Base-by-base conservation (phyloP, 805 yeast genomes). In the Starmerella scarabaei region DNA sequence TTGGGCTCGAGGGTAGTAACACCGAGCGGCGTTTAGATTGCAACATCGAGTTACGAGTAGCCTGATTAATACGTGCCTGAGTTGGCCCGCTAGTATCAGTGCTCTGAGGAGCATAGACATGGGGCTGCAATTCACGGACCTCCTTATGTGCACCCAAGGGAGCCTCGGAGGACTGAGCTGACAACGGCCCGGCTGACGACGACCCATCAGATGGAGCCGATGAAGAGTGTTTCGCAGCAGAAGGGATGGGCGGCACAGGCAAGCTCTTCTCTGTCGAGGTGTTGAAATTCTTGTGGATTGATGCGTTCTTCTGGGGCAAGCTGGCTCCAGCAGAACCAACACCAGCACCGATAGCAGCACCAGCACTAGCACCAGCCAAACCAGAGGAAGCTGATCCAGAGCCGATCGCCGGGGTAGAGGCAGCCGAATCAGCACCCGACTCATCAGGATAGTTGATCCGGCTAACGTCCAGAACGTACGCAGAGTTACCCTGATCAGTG, bases 401-500 rank as follows among this genome's bases (percentile, higher is more conserved):
- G 27, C 16, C 27, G 20, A 16, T 16, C 3, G 29, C 29, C 23
- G 32, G 21, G 14, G 39, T 30, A 3, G 34, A 31, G 5, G 19
- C 23, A 7, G n/a, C 33, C 15, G 31, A 7, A 8, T 15, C 31
- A 8, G 15, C 15, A 21, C 26, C 35, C 5, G 18, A 5, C 26
- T 63, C 67, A n/a, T 60, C 57, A 2, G 71, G 69, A 44, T 55
- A 63, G 54, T 50, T 66, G 57, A 51, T 66, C 45, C 57, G 62
- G 58, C 60, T 49, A 56, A 75, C 61, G 49, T 83, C 88, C 40
- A 82, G 67, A 27, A 75, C 72, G 51, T 70, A 80, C 16, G 80
- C 66, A 2, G 57, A 61, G 71, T 67, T 30, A 75, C 75, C 37
- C 79, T 82, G 48, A 55, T 67, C 39, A 42, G 71, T 63, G 43